Evolutionary conservation across 2,329 filamentous ascomycete genomes (phyloP).

Genomic region (Colletotrichum cordylinicola): DNA sequence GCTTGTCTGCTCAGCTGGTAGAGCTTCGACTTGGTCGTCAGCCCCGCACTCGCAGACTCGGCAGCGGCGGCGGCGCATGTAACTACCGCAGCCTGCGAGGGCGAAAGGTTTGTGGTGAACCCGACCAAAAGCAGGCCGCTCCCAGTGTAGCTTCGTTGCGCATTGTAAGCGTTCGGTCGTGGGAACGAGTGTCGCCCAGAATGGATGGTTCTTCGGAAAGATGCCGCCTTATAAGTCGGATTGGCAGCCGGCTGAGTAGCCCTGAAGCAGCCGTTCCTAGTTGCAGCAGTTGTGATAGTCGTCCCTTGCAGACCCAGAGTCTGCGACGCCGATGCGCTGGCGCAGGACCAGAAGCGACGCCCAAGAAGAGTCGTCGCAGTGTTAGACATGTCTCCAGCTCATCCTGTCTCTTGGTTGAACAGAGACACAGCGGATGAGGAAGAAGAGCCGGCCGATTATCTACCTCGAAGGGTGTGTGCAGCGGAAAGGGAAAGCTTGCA

Average conservation of each 20-base stretch:
- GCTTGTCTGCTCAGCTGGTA: conserved; percentile 40
- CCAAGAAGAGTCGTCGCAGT: conserved; percentile 33
- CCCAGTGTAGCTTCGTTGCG: conserved; percentile 58
- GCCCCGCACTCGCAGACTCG: conserved; percentile 36
- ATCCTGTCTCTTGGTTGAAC: conserved; percentile 31
- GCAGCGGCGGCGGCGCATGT: conserved; percentile 41
- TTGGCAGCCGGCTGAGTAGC: background rate
- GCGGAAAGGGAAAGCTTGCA: background rate
- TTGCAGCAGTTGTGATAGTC: background rate
- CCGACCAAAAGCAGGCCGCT: conserved; percentile 60
- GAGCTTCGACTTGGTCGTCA: conserved; percentile 35
- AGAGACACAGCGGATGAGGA: background rate
- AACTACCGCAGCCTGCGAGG: conserved; percentile 42
- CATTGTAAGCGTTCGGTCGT: conserved; percentile 34
- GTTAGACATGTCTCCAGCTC: conserved; percentile 47
- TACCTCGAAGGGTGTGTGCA: background rate
- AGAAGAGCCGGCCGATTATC: background rate
- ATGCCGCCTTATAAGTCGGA: background rate
- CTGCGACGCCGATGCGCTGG: conserved; percentile 24
- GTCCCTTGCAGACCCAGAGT: conserved; percentile 11
- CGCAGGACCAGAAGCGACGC: conserved; percentile 37
- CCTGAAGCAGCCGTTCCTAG: background rate
- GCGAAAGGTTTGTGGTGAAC: conserved; percentile 41
- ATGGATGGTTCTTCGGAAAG: conserved; percentile 11
- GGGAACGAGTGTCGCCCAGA: conserved; percentile 7